Conservation (phyloP, 192 early-diverging fungal species). For the Backusella circina region DNA sequence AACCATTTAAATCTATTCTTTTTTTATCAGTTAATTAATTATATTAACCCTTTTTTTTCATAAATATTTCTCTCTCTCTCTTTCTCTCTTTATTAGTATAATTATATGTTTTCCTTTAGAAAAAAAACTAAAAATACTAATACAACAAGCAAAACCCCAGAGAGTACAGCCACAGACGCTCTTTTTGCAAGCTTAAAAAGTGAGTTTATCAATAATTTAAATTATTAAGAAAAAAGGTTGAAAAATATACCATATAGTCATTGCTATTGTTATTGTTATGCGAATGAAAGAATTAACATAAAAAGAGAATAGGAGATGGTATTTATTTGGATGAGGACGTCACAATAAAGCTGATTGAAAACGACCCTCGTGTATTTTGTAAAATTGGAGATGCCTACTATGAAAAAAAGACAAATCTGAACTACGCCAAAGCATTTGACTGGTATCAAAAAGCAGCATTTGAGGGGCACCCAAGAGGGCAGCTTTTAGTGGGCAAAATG, state of each 20-base stretch:
- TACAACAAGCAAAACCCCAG: background rate
- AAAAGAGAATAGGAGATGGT: background rate
- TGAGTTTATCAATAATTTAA: background rate
- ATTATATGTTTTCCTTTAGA: background rate
- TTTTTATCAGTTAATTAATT: background rate
- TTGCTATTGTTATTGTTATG: background rate
- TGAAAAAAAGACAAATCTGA: background rate
- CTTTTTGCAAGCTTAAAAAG: background rate
- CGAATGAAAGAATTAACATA: background rate
- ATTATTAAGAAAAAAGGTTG: background rate
- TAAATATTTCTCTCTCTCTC: background rate
- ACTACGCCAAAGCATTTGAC: background rate
- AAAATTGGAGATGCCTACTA: background rate
- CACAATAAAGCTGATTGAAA: background rate
- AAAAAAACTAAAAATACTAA: background rate
- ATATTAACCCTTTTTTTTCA: background rate
- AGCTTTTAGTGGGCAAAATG: background rate
- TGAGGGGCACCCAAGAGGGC: background rate
- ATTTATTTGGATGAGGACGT: background rate
- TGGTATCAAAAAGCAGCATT: background rate
- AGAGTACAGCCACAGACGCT: background rate
- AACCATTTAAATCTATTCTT: slow-evolving; percentile 2
- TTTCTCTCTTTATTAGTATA: background rate
- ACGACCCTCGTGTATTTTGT: background rate
- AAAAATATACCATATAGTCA: background rate